Percentiles rank a stretch among this genome's conserved stretches.
Evolutionary conservation across 2,329 filamentous ascomycete species (phyloP).

Genomic region (Juglanconis juglandina): DNA sequence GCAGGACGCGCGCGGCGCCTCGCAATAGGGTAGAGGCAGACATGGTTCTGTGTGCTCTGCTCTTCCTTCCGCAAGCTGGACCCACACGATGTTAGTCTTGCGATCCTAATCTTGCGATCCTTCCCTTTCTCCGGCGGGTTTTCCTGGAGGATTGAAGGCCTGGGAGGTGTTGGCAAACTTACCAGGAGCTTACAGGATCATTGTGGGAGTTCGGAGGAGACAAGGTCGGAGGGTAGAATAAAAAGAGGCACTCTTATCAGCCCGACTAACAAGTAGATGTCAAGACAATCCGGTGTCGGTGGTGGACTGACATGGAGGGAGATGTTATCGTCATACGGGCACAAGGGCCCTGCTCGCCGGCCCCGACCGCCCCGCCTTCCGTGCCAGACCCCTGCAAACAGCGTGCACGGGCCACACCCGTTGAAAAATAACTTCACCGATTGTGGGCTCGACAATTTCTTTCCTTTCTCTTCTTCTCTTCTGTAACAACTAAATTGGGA

Average conservation of each 20-base stretch:
- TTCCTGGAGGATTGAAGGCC: neutral
- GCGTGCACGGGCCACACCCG: slow-evolving; percentile 11
- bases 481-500: slow-evolving; percentile 73
- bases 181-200: slow-evolving; percentile 17
- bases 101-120: too few relatives aligned
- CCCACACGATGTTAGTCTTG: neutral
- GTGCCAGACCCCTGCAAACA: neutral
- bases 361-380: slow-evolving; percentile 1
- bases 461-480: slow-evolving; percentile 39
- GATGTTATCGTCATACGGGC: slow-evolving; percentile 19
- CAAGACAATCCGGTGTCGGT: slow-evolving; percentile 12
- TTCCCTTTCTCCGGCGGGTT: neutral
- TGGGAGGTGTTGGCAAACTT: neutral
- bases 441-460: slow-evolving; percentile 5
- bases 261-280: neutral
- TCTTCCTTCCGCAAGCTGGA: slow-evolving; percentile 14
- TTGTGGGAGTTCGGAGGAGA: slow-evolving; percentile 11
- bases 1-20: slow-evolving; percentile 46
- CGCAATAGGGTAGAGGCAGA: slow-evolving; percentile 42
- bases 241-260: neutral
- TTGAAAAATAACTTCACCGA: slow-evolving; percentile 6
- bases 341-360: neutral
- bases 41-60: slow-evolving; percentile 33
- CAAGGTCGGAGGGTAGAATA: neutral
- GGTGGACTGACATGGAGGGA: slow-evolving; percentile 12